Conservation (phyloP, 805 yeast species). For the Lachancea meyersii region DNA sequence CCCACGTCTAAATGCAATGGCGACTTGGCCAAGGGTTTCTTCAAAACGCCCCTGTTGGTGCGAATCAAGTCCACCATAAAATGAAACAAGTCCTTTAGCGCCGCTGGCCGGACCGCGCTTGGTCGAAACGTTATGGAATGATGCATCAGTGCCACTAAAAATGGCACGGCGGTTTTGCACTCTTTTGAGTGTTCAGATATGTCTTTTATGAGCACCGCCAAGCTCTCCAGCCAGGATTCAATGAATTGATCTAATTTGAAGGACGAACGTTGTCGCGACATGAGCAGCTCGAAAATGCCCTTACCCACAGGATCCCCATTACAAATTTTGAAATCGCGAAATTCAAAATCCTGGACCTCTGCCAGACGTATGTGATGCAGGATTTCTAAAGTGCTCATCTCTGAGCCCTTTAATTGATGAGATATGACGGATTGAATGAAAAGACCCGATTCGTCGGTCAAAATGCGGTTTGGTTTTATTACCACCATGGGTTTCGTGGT, state of each 20-base stretch:
- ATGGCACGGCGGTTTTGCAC: constrained; percentile 43
- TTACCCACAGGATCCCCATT: constrained; percentile 25
- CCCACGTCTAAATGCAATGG: constrained; percentile 20
- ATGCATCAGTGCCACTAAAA: constrained; percentile 50
- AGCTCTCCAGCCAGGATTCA: constrained; percentile 20
- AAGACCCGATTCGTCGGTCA: constrained; percentile 22
- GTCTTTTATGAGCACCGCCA: constrained; percentile 26
- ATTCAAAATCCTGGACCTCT: constrained; percentile 14
- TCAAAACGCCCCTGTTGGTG: constrained; percentile 23
- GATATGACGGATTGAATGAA: constrained; percentile 24
- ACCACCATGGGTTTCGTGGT: constrained; percentile 2
- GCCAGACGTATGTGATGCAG: constrained; percentile 19
- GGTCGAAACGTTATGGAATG: constrained; percentile 54
- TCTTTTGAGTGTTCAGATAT: constrained; percentile 23
- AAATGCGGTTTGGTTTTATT: constrained; percentile 16
- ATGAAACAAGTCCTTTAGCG: constrained; percentile 31
- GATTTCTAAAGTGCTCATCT: constrained; percentile 26
- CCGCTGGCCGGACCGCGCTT: constrained; percentile 44
- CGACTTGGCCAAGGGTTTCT: constrained; percentile 19
- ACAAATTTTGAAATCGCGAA: constrained; percentile 14
- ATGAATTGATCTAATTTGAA: constrained; percentile 22
- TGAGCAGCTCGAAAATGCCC: constrained; percentile 14
- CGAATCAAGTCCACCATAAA: constrained; percentile 27
- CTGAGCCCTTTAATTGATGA: constrained; percentile 22
- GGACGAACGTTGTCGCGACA: constrained; percentile 14